These are phyloP conservation scores for Opeltia flavorubescens DNA, from an alignment of 495 filamentous ascomycete genomes.

Conservation along the genomic window DNA sequence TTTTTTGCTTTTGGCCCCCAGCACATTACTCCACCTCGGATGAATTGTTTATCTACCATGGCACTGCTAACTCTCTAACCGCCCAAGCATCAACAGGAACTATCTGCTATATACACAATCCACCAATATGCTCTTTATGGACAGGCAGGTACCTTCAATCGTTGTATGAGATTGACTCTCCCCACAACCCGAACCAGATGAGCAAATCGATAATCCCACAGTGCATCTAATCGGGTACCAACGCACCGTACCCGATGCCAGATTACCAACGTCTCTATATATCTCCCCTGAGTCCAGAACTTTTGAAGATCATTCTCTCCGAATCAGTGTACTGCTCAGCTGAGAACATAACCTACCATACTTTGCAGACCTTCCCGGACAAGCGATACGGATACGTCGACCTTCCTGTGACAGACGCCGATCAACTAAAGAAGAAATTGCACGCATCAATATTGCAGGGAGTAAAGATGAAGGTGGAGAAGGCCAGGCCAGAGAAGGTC, in stretches of 20 bases:
- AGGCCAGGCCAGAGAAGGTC: conserved; percentile 48
- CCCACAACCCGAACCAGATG: too few species aligned
- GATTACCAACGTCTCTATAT: conserved; percentile 60
- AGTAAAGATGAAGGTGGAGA: conserved; percentile 68
- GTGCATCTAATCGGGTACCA: too few species aligned
- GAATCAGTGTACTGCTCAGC: conserved; percentile 50
- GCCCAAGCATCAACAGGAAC: too few species aligned
- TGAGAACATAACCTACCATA: conserved; percentile 71
- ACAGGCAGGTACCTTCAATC: too few species aligned
- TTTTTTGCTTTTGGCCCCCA: too few species aligned
- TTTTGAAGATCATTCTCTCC: conserved; percentile 55
- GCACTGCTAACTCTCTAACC: too few species aligned
- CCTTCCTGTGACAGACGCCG: conserved; percentile 63
- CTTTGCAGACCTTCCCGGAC: conserved; percentile 73
- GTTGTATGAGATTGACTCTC: too few species aligned
- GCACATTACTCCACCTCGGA: too few species aligned
- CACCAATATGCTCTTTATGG: too few species aligned
- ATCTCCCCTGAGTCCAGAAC: conserved; percentile 60
- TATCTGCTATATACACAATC: too few species aligned
- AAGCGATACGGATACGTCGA: conserved; percentile 81
- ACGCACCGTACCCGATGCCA: conserved; percentile 1
- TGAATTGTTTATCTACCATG: too few species aligned
- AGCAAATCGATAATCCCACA: too few species aligned
- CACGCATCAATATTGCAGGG: conserved; percentile 79
- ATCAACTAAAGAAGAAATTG: conserved; percentile 84